A percentile compares a stretch with the other conserved stretches of the same genome.
Conservation (phyloP, 1,284 basidiomycete species). For the Papiliotrema flavescens region DNA sequence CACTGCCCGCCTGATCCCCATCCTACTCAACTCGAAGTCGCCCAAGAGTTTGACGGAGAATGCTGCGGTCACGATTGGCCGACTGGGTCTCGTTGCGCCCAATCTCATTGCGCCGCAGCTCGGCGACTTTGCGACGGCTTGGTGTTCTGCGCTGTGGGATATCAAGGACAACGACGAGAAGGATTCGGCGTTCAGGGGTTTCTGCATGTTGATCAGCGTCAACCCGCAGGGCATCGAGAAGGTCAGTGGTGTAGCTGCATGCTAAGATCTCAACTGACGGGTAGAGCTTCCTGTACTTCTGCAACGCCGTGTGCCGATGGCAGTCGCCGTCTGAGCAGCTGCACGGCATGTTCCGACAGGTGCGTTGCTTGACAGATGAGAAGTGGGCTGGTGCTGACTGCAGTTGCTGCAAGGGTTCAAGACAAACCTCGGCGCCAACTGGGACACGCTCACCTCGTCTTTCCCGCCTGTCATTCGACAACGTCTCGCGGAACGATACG, state of each 20-base stretch:
- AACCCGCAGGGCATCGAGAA: constrained; percentile 89
- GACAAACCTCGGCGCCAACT: constrained; percentile 39
- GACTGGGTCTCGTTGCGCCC: constrained; percentile 91
- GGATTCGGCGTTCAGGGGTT: constrained; percentile 96
- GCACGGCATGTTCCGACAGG: constrained; percentile 78
- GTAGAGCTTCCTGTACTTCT: constrained; percentile 89
- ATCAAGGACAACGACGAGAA: constrained; percentile 99
- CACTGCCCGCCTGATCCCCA: constrained; percentile 84
- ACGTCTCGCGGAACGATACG: constrained; percentile 46
- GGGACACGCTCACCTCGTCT: constrained; percentile 33
- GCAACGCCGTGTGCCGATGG: constrained; percentile 95
- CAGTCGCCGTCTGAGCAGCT: constrained; percentile 81
- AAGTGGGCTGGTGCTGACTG: background rate
- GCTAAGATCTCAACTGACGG: background rate
- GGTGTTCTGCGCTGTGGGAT: constrained; percentile 96
- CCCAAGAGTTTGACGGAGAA: constrained; percentile 95
- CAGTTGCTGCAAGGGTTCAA: constrained; percentile 48
- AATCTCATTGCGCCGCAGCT: constrained; percentile 82
- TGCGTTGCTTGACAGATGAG: constrained; percentile 31
- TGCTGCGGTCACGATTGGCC: constrained; percentile 97
- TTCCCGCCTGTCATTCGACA: constrained; percentile 46
- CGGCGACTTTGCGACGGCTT: constrained; percentile 85
- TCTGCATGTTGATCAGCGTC: constrained; percentile 91
- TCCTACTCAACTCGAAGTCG: constrained; percentile 83
- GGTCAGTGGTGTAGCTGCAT: constrained; percentile 51